Base-by-base conservation (phyloP, 1,284 basidiomycete genomes). In the Blastosporella zonata region DNA sequence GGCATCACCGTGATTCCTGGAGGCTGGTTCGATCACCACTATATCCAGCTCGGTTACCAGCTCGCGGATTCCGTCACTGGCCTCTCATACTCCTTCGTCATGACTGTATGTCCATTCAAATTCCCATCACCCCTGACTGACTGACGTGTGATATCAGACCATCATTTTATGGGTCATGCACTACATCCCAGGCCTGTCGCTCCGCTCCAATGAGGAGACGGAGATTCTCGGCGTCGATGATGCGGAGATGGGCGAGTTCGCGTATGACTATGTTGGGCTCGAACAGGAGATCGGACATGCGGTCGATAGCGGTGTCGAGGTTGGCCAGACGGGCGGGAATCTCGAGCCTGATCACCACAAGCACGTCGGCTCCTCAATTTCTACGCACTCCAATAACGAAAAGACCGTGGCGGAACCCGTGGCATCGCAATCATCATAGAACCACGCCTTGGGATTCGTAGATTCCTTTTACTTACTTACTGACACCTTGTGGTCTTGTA, bases 221-320 rank as follows among this genome's bases (percentile, higher is more conserved):
- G 95, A 98, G 74, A 87, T 94, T 53, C 73, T 97, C 50, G 96
- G 96, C 55, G 85, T 97, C 55, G 96, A 98, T 66, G 92, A 97
- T 62, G 81, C 85, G 10, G 90, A 95, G 72, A 87, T 97, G 76
- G 95, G 95, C 60, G 95, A 97, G 71, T 93, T 85, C 59, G 89
- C 89, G n/a, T 93, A 93, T 65, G 90, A 94, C 70, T 93, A 91
- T 59, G 89, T 90, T 51, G 84, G 82, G 12, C 67, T 90, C 52
- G 87, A 90, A 58, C 70, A 75, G 39, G 81, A 86, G 63, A 56
- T 63, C 20, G 60, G 60, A 0, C 62, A 63, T 20, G 31, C 43
- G 1, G 7, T 52, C 15, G 50, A 56, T 23, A 8, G 20, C 3
- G 49, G 46, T 18, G 23, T 50, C 12, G 57, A 45, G 15, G 59